Conservation (phyloP, 176 grass and related monocot species). For the Triticum dicoccoides region DNA sequence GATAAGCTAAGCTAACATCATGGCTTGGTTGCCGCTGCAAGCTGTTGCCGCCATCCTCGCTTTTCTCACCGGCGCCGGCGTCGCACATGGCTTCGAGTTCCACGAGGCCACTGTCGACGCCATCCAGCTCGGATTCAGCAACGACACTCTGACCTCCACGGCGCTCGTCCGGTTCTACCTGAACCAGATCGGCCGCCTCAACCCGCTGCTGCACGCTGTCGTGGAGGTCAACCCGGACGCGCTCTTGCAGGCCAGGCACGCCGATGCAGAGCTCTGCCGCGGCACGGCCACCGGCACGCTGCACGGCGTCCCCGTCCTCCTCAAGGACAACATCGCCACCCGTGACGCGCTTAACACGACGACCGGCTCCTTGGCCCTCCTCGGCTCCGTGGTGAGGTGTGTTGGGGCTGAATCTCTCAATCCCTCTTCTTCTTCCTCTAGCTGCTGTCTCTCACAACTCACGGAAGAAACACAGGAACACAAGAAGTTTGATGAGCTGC, state of each 20-base stretch:
- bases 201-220: constrained; percentile 52
- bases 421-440: no score
- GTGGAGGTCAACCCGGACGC: constrained; percentile 66
- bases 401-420: no score
- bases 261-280: no score
- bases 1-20: no score
- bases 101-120: no score
- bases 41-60: neutral
- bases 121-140: constrained; percentile 39
- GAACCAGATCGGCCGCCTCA: constrained; percentile 29
- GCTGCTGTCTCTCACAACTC: no score
- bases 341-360: constrained; percentile 52
- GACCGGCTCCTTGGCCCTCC: constrained; percentile 58
- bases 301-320: constrained; percentile 52
- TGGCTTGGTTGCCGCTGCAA: neutral
- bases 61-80: neutral
- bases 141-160: constrained; percentile 46
- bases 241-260: constrained; percentile 21
- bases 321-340: constrained; percentile 64
- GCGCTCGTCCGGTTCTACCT: constrained; percentile 56
- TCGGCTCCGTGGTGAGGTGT: constrained; percentile 39
- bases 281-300: neutral
- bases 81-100: no score
- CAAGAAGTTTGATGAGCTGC: no score
- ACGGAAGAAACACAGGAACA: no score